Conservation (phyloP, 345 rosid genomes). For the Euphorbia lathyris region DNA sequence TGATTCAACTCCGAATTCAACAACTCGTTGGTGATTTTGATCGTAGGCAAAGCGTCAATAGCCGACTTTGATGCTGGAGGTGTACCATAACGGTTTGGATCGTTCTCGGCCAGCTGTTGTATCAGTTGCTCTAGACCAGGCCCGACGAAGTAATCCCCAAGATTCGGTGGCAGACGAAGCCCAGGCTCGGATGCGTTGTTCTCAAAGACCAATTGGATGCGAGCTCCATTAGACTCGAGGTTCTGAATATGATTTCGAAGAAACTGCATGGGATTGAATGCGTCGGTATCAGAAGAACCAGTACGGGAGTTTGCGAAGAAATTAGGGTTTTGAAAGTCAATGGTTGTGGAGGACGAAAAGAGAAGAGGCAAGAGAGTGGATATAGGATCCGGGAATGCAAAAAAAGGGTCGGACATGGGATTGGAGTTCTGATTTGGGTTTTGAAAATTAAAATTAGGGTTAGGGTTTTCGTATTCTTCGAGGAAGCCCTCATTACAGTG, state of each 20-base stretch:
- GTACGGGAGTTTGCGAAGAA: constrained; percentile 1
- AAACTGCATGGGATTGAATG: constrained; percentile 36
- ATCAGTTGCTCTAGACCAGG: constrained; percentile 48
- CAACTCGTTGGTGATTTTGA: constrained; percentile 26
- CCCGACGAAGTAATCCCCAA: constrained; percentile 47
- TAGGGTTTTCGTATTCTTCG: constrained; percentile 40
- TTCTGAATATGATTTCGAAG: constrained; percentile 34
- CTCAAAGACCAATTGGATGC: constrained; percentile 42
- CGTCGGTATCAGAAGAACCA: constrained; percentile 6
- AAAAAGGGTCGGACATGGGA: constrained; percentile 16
- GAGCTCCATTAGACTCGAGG: constrained; percentile 39
- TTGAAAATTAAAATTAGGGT: constrained; percentile 14
- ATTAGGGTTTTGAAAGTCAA: constrained; percentile 22
- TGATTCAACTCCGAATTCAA: constrained; percentile 46
- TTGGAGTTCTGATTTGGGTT: not conserved
- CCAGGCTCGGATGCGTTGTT: constrained; percentile 29
- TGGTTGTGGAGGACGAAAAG: constrained; percentile 25
- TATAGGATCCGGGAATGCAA: constrained; percentile 18
- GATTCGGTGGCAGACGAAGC: constrained; percentile 28
- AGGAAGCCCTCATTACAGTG: constrained; percentile 42
- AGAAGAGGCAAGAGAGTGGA: constrained; percentile 28
- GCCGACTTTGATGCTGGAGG: constrained; percentile 47
- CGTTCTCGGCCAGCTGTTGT: constrained; percentile 51
- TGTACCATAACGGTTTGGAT: constrained; percentile 44
- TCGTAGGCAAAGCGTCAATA: constrained; percentile 32